phyloP scores from a whole-genome alignment of 169 alveolate species.

The Theileria orientalis region DNA sequence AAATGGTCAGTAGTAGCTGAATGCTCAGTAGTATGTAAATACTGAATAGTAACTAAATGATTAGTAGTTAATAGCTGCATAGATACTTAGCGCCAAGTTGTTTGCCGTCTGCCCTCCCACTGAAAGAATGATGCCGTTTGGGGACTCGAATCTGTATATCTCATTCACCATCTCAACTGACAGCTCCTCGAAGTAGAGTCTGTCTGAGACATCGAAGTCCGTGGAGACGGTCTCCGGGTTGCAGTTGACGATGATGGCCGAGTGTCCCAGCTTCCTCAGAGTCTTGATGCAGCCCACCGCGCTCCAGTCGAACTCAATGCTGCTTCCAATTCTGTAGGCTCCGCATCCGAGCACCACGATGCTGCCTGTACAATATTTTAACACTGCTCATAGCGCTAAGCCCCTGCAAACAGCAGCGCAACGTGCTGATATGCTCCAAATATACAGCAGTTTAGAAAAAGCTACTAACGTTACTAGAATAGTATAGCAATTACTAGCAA shows the following conservation, averaged over 20 bases:
- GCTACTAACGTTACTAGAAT: too few species aligned
- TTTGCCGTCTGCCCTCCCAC: constrained; percentile 90
- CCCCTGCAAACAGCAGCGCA: constrained; percentile 49
- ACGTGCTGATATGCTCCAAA: too few species aligned
- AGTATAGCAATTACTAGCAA: too few species aligned
- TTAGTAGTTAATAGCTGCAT: too few species aligned
- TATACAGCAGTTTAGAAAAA: too few species aligned
- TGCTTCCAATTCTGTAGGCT: constrained; percentile 82
- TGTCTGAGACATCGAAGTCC: constrained; percentile 85
- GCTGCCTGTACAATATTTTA: constrained; percentile 27
- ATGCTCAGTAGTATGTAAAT: too few species aligned
- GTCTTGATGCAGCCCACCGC: constrained; percentile 82
- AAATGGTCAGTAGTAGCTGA: too few species aligned
- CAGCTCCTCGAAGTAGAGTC: constrained; percentile 82
- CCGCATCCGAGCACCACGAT: constrained; percentile 85
- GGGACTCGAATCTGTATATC: constrained; percentile 73
- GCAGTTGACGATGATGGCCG: constrained; percentile 81
- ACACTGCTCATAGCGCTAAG: too few species aligned
- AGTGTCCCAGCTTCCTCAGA: constrained; percentile 67
- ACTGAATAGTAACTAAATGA: too few species aligned
- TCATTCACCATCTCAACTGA: constrained; percentile 74
- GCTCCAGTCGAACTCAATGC: constrained; percentile 89
- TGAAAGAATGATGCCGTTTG: constrained; percentile 77
- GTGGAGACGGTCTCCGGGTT: constrained; percentile 90
- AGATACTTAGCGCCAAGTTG: constrained; percentile 75